Evolutionary conservation across 2,329 filamentous ascomycete species (phyloP), one percentile per base, ranked within the genome.

Genomic region (Ilyonectria robusta): DNA sequence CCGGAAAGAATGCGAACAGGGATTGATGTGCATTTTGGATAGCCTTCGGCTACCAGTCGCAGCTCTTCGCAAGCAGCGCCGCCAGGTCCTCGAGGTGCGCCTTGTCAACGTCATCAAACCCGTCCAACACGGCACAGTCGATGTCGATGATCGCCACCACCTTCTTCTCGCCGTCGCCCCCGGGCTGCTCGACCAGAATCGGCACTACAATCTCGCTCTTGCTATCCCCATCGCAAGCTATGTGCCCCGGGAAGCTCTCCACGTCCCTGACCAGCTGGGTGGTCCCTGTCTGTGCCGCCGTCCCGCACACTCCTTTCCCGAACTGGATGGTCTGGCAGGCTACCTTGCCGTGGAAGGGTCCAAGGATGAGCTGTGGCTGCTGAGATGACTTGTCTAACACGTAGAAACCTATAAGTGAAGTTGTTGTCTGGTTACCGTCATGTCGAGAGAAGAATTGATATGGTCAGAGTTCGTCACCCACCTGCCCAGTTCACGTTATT

Each of bases 181-280:
- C 10, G 9, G 29, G 48, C 58, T 72, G 70, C 21, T 75, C 71
- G 17, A 76, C 76, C 6, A 92, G 70, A 68, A 95, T 87, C 2
- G 93, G 93, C 55, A 95, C 93, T 19, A 96, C 93, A 77, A 96
- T 91, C 83, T 96, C 93, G 77, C 93, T 95, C 81, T 84, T 88
- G 75, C 89, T 93, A 64, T 89, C 91, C 4, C 88, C 88, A 79
- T 96, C 93, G 78, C 93, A 95, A 10, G 93, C 93, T 76, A 96
- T 95, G 78, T 95, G 93, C 2, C 92, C 93, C 0, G 92, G 91
- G 75, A 95, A 95, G 58, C 82, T 76, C 48, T 93, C 90, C 8
- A 96, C 93, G 78, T 96, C 90, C 13, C 84, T 81, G 0, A 92
- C 87, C 7, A 94, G 78, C 81, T 93, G 91, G 11, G 93, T 94